These are phyloP conservation scores for Umbelopsis sp. DNA, from an alignment of 371 early-diverging fungal genomes.

Conservation along the genomic window DNA sequence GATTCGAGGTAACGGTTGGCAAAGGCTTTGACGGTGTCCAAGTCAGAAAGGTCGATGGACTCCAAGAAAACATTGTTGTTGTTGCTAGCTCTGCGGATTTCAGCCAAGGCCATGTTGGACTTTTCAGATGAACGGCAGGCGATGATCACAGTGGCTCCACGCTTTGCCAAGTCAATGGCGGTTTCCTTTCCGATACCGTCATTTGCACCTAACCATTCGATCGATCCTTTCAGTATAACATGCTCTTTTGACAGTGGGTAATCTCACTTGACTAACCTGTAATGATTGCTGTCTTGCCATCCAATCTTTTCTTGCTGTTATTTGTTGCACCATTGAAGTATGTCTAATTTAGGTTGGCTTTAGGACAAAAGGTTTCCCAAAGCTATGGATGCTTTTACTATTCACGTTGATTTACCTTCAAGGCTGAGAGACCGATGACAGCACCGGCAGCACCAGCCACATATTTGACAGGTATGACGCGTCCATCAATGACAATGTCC, in stretches of 20 bases:
- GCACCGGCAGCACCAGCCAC: background rate
- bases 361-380: background rate
- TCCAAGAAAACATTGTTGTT: slow-evolving; percentile 19
- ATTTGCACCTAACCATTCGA: slow-evolving; percentile 21
- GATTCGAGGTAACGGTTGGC: slow-evolving; percentile 13
- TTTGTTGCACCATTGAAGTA: background rate
- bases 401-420: background rate
- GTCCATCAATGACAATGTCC: slow-evolving; percentile 6
- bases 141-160: slow-evolving; percentile 23
- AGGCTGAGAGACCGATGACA: background rate
- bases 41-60: slow-evolving; percentile 25
- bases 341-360: background rate
- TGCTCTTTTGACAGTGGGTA: too few species aligned
- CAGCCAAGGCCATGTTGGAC: slow-evolving; percentile 18
- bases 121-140: slow-evolving; percentile 29
- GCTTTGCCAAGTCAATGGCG: slow-evolving; percentile 25
- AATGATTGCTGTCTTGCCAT: slow-evolving; percentile 7
- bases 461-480: slow-evolving; percentile 2
- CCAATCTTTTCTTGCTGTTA: background rate
- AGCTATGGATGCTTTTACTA: background rate
- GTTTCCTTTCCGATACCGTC: slow-evolving; percentile 32
- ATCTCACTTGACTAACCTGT: background rate
- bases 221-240: background rate
- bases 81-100: slow-evolving; percentile 12
- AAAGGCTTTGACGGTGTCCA: slow-evolving; percentile 21